These are phyloP conservation scores for Stenocarpella maydis DNA, from an alignment of 2,329 filamentous ascomycete genomes.

Conservation along the genomic window DNA sequence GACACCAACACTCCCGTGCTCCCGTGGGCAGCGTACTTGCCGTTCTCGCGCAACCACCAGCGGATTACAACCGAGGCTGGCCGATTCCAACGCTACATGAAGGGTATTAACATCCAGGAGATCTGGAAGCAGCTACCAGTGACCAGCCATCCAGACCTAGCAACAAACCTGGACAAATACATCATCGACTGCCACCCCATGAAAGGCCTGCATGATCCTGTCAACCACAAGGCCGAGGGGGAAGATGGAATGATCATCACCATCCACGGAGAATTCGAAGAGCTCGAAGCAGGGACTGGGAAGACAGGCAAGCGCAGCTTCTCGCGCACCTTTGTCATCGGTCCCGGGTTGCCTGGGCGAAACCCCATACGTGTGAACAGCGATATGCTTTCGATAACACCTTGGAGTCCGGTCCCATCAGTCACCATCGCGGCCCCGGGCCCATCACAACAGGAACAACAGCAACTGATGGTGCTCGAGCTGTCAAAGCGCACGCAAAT, in stretches of 20 bases:
- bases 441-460: conserved; percentile 54
- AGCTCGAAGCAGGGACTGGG: conserved; percentile 66
- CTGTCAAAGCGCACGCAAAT: conserved; percentile 82
- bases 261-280: conserved; percentile 86
- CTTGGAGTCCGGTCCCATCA: conserved; percentile 63
- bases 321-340: conserved; percentile 81
- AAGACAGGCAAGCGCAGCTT: conserved; percentile 77
- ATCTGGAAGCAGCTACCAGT: conserved; percentile 75
- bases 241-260: conserved; percentile 81
- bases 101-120: conserved; percentile 71
- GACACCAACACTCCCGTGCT: conserved; percentile 52
- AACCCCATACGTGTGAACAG: conserved; percentile 78
- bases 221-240: conserved; percentile 67
- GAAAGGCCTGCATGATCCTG: conserved; percentile 74
- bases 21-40: conserved; percentile 79
- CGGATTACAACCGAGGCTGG: conserved; percentile 67
- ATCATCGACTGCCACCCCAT: conserved; percentile 83
- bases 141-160: conserved; percentile 78
- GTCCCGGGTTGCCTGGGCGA: conserved; percentile 72
- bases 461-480: conserved; percentile 77
- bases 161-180: conserved; percentile 74
- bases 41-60: conserved; percentile 78
- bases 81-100: conserved; percentile 71
- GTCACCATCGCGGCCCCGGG: conserved; percentile 43
- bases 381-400: conserved; percentile 79